These are phyloP conservation scores for Suhomyces atakaporum DNA, from an alignment of 1,139 yeast genomes.

Conservation along the genomic window DNA sequence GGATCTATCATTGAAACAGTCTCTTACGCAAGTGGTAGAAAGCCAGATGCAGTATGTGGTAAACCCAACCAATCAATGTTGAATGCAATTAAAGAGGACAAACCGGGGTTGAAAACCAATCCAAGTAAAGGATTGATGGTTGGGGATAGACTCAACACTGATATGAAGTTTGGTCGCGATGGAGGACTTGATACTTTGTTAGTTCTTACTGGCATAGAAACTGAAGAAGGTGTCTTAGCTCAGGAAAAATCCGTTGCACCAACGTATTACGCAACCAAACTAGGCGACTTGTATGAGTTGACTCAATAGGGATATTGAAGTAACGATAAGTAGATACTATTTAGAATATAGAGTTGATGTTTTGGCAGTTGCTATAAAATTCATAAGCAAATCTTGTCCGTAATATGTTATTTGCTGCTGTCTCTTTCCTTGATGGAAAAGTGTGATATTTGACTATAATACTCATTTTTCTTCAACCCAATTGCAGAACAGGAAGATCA, in stretches of 20 bases:
- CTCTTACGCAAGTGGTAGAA: constrained; percentile 73
- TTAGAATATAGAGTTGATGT: not conserved
- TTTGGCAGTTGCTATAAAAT: too few relatives aligned
- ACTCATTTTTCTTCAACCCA: too few relatives aligned
- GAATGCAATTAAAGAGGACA: constrained; percentile 79
- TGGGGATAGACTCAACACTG: constrained; percentile 95
- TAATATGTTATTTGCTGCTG: too few relatives aligned
- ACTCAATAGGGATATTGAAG: not conserved
- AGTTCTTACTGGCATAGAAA: constrained; percentile 89
- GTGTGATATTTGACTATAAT: too few relatives aligned
- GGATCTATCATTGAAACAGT: constrained; percentile 87
- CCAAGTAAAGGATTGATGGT: constrained; percentile 80
- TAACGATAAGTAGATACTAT: too few relatives aligned
- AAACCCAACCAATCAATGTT: constrained; percentile 91
- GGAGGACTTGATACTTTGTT: constrained; percentile 84
- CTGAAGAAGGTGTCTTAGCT: constrained; percentile 56
- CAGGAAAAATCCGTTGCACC: constrained; percentile 55
- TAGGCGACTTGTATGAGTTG: constrained; percentile 75
- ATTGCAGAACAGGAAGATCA: too few relatives aligned
- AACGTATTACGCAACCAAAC: constrained; percentile 65
- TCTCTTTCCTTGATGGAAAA: too few relatives aligned
- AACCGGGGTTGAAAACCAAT: constrained; percentile 47
- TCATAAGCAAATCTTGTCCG: too few relatives aligned
- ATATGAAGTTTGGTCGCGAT: constrained; percentile 84
- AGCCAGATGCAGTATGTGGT: constrained; percentile 72